Base-by-base conservation (phyloP, 345 rosid species). In the Syzygium aromaticum region DNA sequence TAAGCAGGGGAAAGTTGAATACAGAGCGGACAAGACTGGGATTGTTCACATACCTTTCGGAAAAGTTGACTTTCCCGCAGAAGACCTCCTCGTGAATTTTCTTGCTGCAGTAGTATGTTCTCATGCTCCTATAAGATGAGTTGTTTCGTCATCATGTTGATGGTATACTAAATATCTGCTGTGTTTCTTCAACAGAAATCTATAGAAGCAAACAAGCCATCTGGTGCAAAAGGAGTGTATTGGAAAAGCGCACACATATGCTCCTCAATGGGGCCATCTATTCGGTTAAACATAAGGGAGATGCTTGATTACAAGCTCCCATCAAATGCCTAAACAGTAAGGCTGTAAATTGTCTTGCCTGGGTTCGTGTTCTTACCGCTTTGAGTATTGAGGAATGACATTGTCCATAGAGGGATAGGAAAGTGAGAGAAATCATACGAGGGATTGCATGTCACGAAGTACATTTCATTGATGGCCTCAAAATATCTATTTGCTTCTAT, bases 251-350 rank as follows among this genome's bases (percentile, higher is more conserved):
- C 97, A 3, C 94, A 92, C 88, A 89, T 96, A 87, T 98, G 99
- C 93, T 94, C 99, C 8, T 95, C 99, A 6, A 98, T 98, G 99
- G 99, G 99, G 84, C 99, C 99, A 86, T 98, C 99, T 22, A 94
- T 94, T 90, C 92, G 94, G 91, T 89, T 98, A 90, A 96, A 94
- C 90, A 91, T 91, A 86, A 95, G 89, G 95, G 99, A 96, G 91
- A 95, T 98, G 98, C 93, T 96, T 6, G 99, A 96, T 86, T 93
- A 88, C 95, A 95, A 95, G 94, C 93, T 77, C 87, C 93, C 95
- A 25, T 89, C 93, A 23, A 87, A 89, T 61, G 54, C 61, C 80
- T 93, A 84, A 54, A 84, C 8, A 30, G 88, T 30, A 52, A 73
- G 88, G 59, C 80, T 54, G 84, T 43, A 53, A 52, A 80, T 54